phyloP scores from a whole-genome alignment of 768 basidiomycete genomes.

The Pulveroboletus frians region DNA sequence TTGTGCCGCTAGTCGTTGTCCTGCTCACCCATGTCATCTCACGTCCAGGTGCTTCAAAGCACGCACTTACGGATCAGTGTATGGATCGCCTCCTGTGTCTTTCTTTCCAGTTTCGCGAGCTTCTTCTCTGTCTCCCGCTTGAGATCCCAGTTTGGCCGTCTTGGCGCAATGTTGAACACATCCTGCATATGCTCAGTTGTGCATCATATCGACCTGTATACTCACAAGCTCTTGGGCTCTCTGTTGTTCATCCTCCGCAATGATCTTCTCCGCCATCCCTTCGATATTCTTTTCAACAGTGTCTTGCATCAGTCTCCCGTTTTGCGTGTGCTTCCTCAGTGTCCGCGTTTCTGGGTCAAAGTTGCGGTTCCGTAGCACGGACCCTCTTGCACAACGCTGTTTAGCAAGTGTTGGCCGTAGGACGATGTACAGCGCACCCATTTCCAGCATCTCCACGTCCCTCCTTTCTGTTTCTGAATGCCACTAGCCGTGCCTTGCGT shows the following conservation, averaged over 20 bases:
- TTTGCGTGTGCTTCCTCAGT: constrained; percentile 58
- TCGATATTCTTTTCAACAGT: constrained; percentile 85
- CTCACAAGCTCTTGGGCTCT: constrained; percentile 84
- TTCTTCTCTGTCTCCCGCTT: constrained; percentile 93
- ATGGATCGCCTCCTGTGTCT: constrained; percentile 89
- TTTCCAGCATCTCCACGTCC: constrained; percentile 42
- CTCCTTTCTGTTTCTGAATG: constrained; percentile 68
- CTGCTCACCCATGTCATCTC: constrained; percentile 34
- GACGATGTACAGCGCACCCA: constrained; percentile 34
- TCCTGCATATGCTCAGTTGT: constrained; percentile 49
- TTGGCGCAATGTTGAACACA: constrained; percentile 95
- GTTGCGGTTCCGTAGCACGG: constrained; percentile 67
- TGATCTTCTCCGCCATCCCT: constrained; percentile 79
- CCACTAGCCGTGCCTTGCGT: constrained; percentile 75
- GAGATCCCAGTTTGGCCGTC: constrained; percentile 94
- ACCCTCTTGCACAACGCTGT: constrained; percentile 31
- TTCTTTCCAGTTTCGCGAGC: constrained; percentile 80
- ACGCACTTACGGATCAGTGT: constrained; percentile 77
- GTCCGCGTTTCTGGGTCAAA: constrained; percentile 88
- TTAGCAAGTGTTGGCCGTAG: constrained; percentile 9
- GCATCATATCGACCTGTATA: constrained; percentile 10
- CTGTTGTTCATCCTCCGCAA: constrained; percentile 80
- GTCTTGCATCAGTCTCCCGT: constrained; percentile 60
- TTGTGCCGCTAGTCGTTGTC: constrained; percentile 73
- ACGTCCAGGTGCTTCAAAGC: background rate